Base-by-base conservation (phyloP, 1,284 basidiomycete genomes). In the Hemileia vastatrix region DNA sequence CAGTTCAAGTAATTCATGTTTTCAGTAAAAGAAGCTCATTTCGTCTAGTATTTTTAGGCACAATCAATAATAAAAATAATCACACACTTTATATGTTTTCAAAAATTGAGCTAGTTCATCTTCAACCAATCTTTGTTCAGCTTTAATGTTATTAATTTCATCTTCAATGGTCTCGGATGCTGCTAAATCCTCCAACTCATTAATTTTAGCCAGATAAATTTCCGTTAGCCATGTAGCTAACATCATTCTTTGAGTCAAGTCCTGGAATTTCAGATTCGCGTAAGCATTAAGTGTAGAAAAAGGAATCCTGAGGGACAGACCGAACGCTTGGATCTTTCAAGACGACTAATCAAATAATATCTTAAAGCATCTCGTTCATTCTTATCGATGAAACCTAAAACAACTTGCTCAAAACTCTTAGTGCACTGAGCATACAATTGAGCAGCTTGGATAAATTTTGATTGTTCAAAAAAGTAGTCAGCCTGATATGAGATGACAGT, bases 191-290 rank as follows among this genome's bases (percentile, higher is more conserved):
- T 99, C 95, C 53, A 97, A 80, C 67, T 94, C 89, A 72, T 96
- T 94, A 76, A 91, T 91, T 79, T 95, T 97, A 77, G 86, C 88
- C 21, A 99, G 83, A 74, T 93, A 97, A 68, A 98, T 92, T 76
- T 99, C 95, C 31, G 95, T 86, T 5, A 98, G 85, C 95, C 95
- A 99, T 0, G 93, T 97, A 1, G 95, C 92, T 6, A 99, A 80
- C 87, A 98, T 94, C 86, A 94, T 92, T 33, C 95, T 83, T 76
- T 96, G 92, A 0, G 90, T 91, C 51, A 89, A 70, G 69, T 95
- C 90, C 90, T 93, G 66, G 18, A 60, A 8, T 44, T 19, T n/a
- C n/a, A n/a, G n/a, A n/a, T n/a, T n/a, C 19, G 4, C 15, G 13
- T 36, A 6, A n/a, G 8, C 0, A n/a, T 36, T 71, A 52, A 65